phyloP scores from a whole-genome alignment of 495 filamentous ascomycete species.

The Podospora pseudopauciseta region DNA sequence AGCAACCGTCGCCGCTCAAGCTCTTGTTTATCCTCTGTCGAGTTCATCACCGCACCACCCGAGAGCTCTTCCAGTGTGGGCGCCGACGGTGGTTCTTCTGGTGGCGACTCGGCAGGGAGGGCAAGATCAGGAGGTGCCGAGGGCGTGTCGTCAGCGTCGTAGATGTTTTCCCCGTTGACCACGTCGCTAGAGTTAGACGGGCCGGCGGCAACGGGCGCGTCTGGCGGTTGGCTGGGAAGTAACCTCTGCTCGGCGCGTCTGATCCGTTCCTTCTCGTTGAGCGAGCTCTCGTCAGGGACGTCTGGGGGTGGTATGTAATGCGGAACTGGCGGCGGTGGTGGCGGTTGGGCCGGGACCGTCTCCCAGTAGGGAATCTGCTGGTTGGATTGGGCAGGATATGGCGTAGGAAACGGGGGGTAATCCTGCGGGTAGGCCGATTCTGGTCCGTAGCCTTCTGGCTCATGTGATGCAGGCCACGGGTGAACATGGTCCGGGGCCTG shows the following conservation, averaged over 20 bases:
- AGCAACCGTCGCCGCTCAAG: slow-evolving; percentile 71
- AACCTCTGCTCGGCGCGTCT: slow-evolving; percentile 64
- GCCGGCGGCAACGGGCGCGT: slow-evolving; percentile 42
- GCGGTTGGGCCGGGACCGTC: slow-evolving; percentile 2
- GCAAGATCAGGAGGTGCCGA: neutral
- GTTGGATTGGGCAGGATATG: slow-evolving; percentile 9
- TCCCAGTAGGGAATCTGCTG: slow-evolving; percentile 29
- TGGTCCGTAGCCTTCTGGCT: slow-evolving; percentile 17
- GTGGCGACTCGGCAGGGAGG: slow-evolving; percentile 1
- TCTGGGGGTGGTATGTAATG: slow-evolving; percentile 54
- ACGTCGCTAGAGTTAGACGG: slow-evolving; percentile 41
- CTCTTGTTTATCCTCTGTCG: slow-evolving; percentile 80
- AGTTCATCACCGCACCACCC: slow-evolving; percentile 32
- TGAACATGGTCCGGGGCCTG: slow-evolving; percentile 17
- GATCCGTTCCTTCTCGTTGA: slow-evolving; percentile 67
- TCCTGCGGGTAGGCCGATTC: slow-evolving; percentile 25
- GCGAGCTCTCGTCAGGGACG: slow-evolving; percentile 47
- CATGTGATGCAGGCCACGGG: slow-evolving; percentile 11
- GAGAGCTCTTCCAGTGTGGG: slow-evolving; percentile 46
- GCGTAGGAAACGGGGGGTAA: slow-evolving; percentile 23
- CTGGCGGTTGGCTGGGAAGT: slow-evolving; percentile 66
- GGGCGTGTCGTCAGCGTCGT: slow-evolving; percentile 31
- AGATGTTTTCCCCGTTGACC: slow-evolving; percentile 37
- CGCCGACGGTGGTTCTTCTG: slow-evolving; percentile 37
- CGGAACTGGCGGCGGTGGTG: slow-evolving; percentile 28